Base-by-base conservation (phyloP, 306 rosid genomes). In the Astragalus membranaceus region DNA sequence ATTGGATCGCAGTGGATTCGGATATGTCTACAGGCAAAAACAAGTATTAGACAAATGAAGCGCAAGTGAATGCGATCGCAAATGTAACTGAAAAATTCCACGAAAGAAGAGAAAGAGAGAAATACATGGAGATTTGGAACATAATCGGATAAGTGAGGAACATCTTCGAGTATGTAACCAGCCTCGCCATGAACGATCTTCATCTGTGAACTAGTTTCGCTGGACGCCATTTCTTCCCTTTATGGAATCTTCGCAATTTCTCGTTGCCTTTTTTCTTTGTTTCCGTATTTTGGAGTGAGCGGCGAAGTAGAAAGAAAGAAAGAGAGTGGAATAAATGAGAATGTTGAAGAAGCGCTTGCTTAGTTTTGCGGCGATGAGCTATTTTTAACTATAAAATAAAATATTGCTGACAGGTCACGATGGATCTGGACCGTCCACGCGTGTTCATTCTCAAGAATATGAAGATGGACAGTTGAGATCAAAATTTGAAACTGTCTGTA, bases 1-100 rank as follows among this genome's bases (percentile, higher is more conserved):
- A 87, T 91, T 94, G 70, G 90, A 88, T 74, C 95, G 97, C 77
- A 94, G 77, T 0, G 96, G 99, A 89, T 94, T 94, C 5, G 86
- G 70, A 78, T 80, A 79, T 4, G 91, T 91, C 97, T 94, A 81
- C 79, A 79, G 17, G 14, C 65, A 63, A 61, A 64, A 63, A 16
- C 42, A 51, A 42, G 12, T n/a, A 13, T 60, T 0, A 30, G 15
- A 64, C 5, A 53, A 60, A 41, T 37, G n/a, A 70, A 23, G 1
- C 8, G 26, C 11, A 50, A 50, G 14, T 14, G 12, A 77, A 66
- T 42, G 11, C 16, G 64, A 73, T 29, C 17, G 33, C 12, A 67
- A 32, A 54, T 23, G 73, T 41, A n/a, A 64, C 29, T 17, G 32
- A 12, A 42, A 50, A 50, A 17, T 4, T 36, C 15, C 4, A 48